Percentiles rank a stretch among this genome's conserved stretches.
phyloP scores from a whole-genome alignment of 2,329 filamentous ascomycete genomes.

The Epichloe amarillans region DNA sequence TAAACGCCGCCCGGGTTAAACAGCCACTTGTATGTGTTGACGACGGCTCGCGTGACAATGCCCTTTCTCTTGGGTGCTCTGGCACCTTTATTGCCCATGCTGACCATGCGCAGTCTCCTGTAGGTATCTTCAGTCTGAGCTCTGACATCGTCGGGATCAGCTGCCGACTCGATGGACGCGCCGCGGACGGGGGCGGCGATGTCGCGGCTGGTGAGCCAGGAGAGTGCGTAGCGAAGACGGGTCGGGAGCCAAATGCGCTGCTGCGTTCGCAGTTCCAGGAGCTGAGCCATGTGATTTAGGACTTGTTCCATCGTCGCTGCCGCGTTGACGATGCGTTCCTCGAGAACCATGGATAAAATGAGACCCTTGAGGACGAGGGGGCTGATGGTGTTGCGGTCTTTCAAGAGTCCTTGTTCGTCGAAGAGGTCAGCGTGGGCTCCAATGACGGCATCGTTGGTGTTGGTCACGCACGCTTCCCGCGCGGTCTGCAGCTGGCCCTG shows the following conservation, averaged over 20 bases:
- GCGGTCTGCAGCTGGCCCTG: constrained; percentile 15
- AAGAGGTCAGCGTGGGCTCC: constrained; percentile 27
- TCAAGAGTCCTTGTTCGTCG: constrained; percentile 25
- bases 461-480: constrained; percentile 13
- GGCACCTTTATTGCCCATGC: constrained; percentile 12
- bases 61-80: constrained; percentile 8
- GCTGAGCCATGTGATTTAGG: constrained; percentile 21
- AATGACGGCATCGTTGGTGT: constrained; percentile 28
- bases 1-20: constrained; percentile 30
- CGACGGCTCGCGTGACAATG: constrained; percentile 12
- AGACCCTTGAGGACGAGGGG: constrained; percentile 23
- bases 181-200: constrained; percentile 10
- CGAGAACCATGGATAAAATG: constrained; percentile 32
- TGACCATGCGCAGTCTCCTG: constrained; percentile 21
- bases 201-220: constrained; percentile 22
- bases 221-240: constrained; percentile 23
- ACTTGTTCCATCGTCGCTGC: constrained; percentile 18
- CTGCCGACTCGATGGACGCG: constrained; percentile 6
- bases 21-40: constrained; percentile 26
- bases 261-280: constrained; percentile 21
- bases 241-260: constrained; percentile 29
- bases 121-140: constrained; percentile 22
- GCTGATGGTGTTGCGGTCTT: constrained; percentile 11
- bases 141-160: constrained; percentile 11
- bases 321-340: constrained; percentile 26